Base-by-base conservation (phyloP, 2,329 filamentous ascomycete genomes). In the Clathrospora elynae region DNA sequence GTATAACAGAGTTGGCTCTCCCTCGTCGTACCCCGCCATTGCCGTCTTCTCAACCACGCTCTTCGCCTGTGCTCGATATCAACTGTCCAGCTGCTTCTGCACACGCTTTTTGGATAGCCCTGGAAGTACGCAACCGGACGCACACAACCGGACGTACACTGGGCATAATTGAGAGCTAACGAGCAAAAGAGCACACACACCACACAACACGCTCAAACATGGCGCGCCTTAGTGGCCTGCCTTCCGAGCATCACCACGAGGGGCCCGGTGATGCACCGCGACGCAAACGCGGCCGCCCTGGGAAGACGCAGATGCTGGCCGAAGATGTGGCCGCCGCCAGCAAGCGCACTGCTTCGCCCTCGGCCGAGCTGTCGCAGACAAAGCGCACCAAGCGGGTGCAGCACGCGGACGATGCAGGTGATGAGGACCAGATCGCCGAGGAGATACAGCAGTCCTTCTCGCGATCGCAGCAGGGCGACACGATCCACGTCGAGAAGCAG, bases 211-310 rank as follows among this genome's bases (percentile, higher is more conserved):
- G 16, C 25, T 46, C 50, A 33, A 46, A 35, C 48, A 69, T 69
- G 65, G 66, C 65, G 46, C 64, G 64, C 30, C 55, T 66, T 32
- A 63, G 58, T 46, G 62, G 65, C 36, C 59, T 67, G 6, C 59
- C 64, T 30, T 66, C 65, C 23, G 64, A 68, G 53, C 66, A 66
- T 55, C 67, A 68, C 44, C 59, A 62, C 44, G 56, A 64, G 34
- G 66, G 65, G 18, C 65, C 66, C 14, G 66, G 62, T 7, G 64
- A 68, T 41, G 57, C 62, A 28, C 57, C 64, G 6, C 62, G 62
- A 33, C 65, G 65, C 42, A 59, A 61, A 38, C 59, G 59, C 39
- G 57, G 61, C 41, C 64, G 66, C 35, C 55, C 55, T 3, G 47
- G 50, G 13, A 67, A 64, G 56, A 53, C 47, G 51, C 48, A 49